Base-by-base conservation (phyloP, 192 early-diverging fungal species). In the Chytriomyces hyalinus region DNA sequence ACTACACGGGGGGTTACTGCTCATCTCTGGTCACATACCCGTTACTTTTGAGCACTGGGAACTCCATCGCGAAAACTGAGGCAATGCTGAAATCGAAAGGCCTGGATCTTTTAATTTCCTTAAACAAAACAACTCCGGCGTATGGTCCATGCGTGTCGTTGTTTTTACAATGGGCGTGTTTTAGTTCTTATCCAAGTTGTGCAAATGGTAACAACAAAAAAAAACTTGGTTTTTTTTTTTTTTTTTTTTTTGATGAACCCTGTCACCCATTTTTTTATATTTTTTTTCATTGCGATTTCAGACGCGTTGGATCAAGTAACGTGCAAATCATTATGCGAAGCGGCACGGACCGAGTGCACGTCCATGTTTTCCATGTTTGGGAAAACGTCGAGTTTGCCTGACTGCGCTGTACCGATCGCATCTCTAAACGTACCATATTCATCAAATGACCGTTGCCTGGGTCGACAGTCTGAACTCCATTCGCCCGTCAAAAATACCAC, bases 161-260 rank as follows among this genome's bases (percentile, higher is more conserved):
- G 17, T 67, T 24, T 48, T 46, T 67, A n/a, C 49, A 71, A 24
- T 59, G 20, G 15, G 51, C 70, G 13, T 71, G 70, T 43, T 59
- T 6, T 15, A 57, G 50, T 59, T 11, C 70, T 26, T 71, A 71
- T 59, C 70, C 70, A 71, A 51, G 70, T 45, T 71, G 70, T 28
- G 9, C 2, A 43, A 71, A 20, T 57, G 53, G 15, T 20, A 57
- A 20, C 0, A 57, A 11, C 0, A 57, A 57, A 57, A 57, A 1
- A 57, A 57, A 57, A 26, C 24, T 26, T 26, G 24, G 24, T 26
- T 26, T 26, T 26, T 26, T 26, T 26, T 26, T 26, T 26, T 26
- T 26, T 26, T 26, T 45, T 43, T n/a, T 13, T 26, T 26, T 26
- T 26, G 24, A 26, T 57, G 53, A 57, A 36, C 36, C 36, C 4